These are phyloP conservation scores for Allodekkera sacchari DNA, from an alignment of 805 yeast species.

Conservation along the genomic window DNA sequence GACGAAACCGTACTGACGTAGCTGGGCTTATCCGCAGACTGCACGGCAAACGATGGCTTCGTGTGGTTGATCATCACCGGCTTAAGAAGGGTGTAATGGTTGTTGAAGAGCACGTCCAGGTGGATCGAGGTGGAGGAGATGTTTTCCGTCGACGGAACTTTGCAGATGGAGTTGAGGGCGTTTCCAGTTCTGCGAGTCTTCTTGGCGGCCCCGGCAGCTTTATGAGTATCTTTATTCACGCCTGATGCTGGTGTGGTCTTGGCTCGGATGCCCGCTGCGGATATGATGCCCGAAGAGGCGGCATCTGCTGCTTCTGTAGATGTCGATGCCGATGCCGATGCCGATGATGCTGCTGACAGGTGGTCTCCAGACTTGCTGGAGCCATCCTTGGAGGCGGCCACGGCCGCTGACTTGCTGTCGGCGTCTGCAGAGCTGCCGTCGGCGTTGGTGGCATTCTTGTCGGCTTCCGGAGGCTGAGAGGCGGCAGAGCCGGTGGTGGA, in stretches of 20 bases:
- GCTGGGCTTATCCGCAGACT: too few species aligned
- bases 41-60: constrained; percentile 8
- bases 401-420: neutral
- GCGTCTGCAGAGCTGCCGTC: constrained; percentile 5
- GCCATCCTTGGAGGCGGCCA: neutral
- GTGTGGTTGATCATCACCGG: constrained; percentile 23
- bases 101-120: constrained; percentile 23
- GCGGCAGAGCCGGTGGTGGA: too few species aligned
- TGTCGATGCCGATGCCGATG: neutral
- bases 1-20: too few species aligned
- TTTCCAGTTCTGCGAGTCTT: too few species aligned
- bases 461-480: constrained; percentile 1
- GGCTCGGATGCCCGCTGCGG: neutral
- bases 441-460: constrained; percentile 2
- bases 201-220: constrained; percentile 8
- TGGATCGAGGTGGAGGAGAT: constrained; percentile 20
- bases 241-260: neutral
- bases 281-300: neutral
- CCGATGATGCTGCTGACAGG: neutral
- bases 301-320: constrained; percentile 1
- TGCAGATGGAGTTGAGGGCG: constrained; percentile 15
- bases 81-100: constrained; percentile 21
- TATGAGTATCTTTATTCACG: constrained; percentile 1
- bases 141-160: constrained; percentile 25
- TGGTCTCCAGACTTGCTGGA: too few species aligned